Evolutionary conservation across 192 early-diverging fungal genomes (phyloP), one percentile per base, ranked within the genome.

Genomic region (Funneliformis mosseae): DNA sequence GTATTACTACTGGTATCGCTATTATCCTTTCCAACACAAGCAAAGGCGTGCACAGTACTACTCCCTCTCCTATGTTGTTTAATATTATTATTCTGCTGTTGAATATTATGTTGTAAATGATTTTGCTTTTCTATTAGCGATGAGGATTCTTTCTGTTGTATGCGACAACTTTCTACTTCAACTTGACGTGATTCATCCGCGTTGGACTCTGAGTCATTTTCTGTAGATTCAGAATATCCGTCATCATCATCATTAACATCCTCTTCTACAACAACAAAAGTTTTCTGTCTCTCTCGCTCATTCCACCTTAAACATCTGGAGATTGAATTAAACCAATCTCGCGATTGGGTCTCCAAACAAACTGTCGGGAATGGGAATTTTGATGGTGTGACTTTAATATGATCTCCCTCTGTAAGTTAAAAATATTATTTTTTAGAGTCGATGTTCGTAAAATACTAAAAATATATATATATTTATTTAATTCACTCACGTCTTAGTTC

Each of bases 301-400:
- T 99, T 99, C 98, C 98, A 99, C 64, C 92, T 89, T 60, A 99
- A 81, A 76, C 94, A 97, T 41, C 94, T 88, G 14, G 90, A 91
- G 11, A 99, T 85, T 16, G 92, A 90, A 75, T 92, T 85, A 86
- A 97, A 98, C 98, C 98, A 99, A 84, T 99, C 98, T 42, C 88
- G 88, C 8, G 86, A 90, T 83, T 92, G 91, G 55, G 92, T 83
- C n/a, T 85, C 84, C 8, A 84, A 85, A 82, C 96, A 96, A 9
- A 98, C 91, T 1, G 96, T 97, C 21, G 96, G 94, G 76, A 98
- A 91, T 21, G 97, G 97, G 78, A 91, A 95, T 78, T 88, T 89
- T 61, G 94, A 94, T 9, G 97, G 93, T 0, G 93, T 93, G 39
- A 99, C 90, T 82, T 93, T 91, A 59, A 97, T 92, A 79, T 94